Evolutionary conservation across 2,329 filamentous ascomycete genomes (phyloP).

Genomic region (Fonsecaea pedrosoi): DNA sequence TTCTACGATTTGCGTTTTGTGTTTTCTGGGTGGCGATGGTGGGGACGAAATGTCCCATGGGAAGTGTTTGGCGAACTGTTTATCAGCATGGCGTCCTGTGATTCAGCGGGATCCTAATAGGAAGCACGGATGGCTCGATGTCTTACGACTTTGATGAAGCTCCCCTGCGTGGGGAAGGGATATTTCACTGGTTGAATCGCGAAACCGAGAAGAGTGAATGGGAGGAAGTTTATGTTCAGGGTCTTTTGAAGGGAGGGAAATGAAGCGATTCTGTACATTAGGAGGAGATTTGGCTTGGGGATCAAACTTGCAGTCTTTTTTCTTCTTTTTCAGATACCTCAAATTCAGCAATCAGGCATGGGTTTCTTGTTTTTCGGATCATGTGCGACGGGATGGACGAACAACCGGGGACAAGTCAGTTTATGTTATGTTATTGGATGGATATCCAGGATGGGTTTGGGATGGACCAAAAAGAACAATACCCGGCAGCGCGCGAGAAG

Average conservation of each 20-base stretch:
- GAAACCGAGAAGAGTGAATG: neutral
- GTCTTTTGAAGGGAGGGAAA: neutral
- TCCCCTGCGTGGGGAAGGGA: neutral
- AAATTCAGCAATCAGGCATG: neutral
- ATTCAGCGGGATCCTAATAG: conserved; percentile 3
- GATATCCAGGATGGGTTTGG: too few species aligned
- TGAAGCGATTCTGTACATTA: conserved; percentile 3
- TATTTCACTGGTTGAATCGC: neutral
- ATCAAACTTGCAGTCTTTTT: neutral
- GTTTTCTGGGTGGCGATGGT: conserved; percentile 1
- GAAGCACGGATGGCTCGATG: conserved; percentile 1
- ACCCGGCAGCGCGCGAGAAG: too few species aligned
- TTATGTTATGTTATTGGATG: too few species aligned
- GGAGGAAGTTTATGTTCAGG: neutral
- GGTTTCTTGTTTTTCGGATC: neutral
- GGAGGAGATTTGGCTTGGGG: neutral
- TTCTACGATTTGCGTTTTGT: neutral
- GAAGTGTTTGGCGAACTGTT: neutral
- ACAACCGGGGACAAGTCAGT: neutral
- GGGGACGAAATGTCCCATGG: neutral
- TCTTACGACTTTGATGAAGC: conserved; percentile 6
- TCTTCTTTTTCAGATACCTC: neutral
- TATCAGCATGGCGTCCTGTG: conserved; percentile 8
- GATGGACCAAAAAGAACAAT: too few species aligned
- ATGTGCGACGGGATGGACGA: neutral